Evolutionary conservation across 176 grass and related monocot species (phyloP).

Genomic region (Thalia dealbata): DNA sequence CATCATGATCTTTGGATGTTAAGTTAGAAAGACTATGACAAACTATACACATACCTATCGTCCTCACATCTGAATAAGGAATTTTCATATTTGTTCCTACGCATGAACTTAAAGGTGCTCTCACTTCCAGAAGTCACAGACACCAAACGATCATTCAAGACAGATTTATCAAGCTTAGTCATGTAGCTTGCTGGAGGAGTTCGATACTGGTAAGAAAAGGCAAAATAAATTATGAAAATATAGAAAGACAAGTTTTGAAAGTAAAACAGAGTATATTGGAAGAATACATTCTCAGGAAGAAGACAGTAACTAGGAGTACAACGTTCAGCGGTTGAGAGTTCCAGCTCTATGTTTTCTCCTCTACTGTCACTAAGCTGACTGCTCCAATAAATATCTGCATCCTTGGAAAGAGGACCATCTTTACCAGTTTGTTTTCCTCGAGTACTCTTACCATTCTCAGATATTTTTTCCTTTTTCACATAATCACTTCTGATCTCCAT

Average conservation of each 20-base stretch:
- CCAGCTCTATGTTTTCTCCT: slow-evolving; percentile 78
- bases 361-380: slow-evolving; percentile 49
- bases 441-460: slow-evolving; percentile 51
- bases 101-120: slow-evolving; percentile 94
- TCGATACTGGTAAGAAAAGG: slow-evolving; percentile 47
- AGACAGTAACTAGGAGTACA: slow-evolving; percentile 87
- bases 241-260: slow-evolving; percentile 1
- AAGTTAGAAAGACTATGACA: background rate
- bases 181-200: slow-evolving; percentile 63
- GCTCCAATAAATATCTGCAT: slow-evolving; percentile 13
- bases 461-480: background rate
- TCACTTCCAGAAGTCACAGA: slow-evolving; percentile 96
- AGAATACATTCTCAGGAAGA: slow-evolving; percentile 77
- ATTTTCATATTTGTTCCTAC: slow-evolving; percentile 95
- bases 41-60: slow-evolving; percentile 47
- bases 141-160: slow-evolving; percentile 80
- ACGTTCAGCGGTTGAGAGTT: slow-evolving; percentile 60
- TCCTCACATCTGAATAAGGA: slow-evolving; percentile 96
- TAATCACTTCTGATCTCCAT: background rate
- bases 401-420: slow-evolving; percentile 40
- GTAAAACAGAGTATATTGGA: slow-evolving; percentile 1
- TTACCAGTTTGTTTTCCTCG: slow-evolving; percentile 40
- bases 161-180: slow-evolving; percentile 55
- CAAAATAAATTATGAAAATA: slow-evolving; percentile 17
- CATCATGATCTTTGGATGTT: background rate